A percentile compares a stretch with the other conserved stretches of the same genome.
Evolutionary conservation across 495 filamentous ascomycete species (phyloP).

Genomic region (Hyaloscypha hepaticicola): DNA sequence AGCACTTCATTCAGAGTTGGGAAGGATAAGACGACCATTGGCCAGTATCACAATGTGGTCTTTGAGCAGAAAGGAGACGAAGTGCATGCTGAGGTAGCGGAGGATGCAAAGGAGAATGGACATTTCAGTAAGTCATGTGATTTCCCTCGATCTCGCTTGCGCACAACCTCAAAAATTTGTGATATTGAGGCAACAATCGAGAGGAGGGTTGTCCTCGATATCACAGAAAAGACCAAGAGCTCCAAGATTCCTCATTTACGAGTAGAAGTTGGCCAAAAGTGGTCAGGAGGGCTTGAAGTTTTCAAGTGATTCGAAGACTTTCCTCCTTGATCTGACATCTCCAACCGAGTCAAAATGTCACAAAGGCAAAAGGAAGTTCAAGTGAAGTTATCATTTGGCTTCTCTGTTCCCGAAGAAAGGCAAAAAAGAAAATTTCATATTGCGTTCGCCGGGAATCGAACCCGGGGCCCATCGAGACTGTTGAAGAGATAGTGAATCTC

Average conservation of each 20-base stretch:
- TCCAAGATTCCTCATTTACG: background rate
- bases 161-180: background rate
- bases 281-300: background rate
- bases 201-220: background rate
- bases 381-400: background rate
- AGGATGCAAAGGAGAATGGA: slow-evolving; percentile 61
- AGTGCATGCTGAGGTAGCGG: slow-evolving; percentile 66
- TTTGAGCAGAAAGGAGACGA: slow-evolving; percentile 79
- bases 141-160: background rate
- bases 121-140: slow-evolving; percentile 53
- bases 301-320: background rate
- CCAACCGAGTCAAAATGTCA: no score
- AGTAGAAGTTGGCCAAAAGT: background rate
- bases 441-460: slow-evolving; percentile 32
- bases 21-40: slow-evolving; percentile 53
- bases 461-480: slow-evolving; percentile 29
- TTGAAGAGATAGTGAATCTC: background rate
- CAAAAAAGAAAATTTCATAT: slow-evolving; percentile 13
- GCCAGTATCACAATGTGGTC: slow-evolving; percentile 83
- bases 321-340: no score
- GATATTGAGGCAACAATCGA: background rate
- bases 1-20: slow-evolving; percentile 63
- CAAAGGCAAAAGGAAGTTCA: slow-evolving; percentile 10
- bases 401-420: background rate
- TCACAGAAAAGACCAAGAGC: background rate